Evolutionary conservation across 257 asterid genomes (phyloP).

Genomic region (Anisodus acutangulus): DNA sequence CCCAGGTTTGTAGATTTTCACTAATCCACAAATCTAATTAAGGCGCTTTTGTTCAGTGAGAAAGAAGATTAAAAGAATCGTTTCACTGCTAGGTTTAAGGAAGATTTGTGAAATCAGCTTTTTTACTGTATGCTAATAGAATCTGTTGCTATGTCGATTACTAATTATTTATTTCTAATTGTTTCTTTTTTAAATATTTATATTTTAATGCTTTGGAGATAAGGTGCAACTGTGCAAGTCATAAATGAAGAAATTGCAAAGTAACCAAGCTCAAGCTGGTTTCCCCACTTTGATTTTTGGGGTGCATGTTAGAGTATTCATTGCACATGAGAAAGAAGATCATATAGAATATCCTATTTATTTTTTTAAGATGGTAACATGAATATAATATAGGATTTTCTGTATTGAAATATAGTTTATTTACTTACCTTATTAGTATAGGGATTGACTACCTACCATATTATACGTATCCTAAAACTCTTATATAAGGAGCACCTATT

Average conservation of each 20-base stretch:
- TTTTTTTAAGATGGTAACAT: no score
- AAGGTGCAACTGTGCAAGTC: not conserved
- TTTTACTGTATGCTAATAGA: not conserved
- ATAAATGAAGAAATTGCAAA: not conserved
- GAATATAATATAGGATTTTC: not conserved
- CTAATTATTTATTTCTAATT: not conserved
- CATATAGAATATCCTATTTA: not conserved
- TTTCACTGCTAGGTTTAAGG: not conserved
- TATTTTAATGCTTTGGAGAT: not conserved
- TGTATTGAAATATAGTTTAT: not conserved
- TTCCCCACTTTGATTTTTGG: slow-evolving; percentile 7
- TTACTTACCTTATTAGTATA: not conserved
- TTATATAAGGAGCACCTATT: not conserved
- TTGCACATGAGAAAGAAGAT: not conserved
- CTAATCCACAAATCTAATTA: slow-evolving; percentile 24
- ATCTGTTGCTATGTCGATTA: not conserved
- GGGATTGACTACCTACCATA: not conserved
- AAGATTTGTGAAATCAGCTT: not conserved
- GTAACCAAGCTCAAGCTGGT: slow-evolving; percentile 14
- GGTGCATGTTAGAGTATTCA: slow-evolving; percentile 12
- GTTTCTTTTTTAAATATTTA: not conserved
- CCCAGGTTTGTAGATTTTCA: slow-evolving; percentile 68
- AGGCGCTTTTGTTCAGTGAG: not conserved
- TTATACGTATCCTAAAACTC: not conserved
- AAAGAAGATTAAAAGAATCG: not conserved